Conservation (phyloP, 2,329 filamentous ascomycete genomes). For the Alternaria sp. region DNA sequence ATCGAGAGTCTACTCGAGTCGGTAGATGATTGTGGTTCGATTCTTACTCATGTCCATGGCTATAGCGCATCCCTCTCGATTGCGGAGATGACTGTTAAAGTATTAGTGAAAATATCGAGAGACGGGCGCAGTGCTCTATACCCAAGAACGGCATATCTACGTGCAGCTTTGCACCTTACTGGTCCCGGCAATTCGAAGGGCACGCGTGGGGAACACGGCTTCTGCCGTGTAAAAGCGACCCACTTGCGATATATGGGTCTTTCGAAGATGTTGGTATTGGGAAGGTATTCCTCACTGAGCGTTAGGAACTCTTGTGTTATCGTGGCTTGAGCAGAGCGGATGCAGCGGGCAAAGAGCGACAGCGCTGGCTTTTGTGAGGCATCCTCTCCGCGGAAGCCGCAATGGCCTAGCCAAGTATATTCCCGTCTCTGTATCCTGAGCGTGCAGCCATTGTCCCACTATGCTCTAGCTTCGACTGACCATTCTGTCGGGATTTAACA, state of each 20-base stretch:
- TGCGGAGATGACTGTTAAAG: constrained; percentile 4
- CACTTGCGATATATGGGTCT: neutral
- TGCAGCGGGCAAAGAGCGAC: neutral
- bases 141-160: neutral
- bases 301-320: neutral
- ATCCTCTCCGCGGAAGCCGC: constrained; percentile 3
- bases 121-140: neutral
- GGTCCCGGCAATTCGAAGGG: neutral
- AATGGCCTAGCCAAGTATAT: neutral
- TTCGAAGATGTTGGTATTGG: neutral
- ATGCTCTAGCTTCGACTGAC: neutral
- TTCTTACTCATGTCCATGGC: neutral
- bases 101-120: neutral
- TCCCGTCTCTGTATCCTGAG: neutral
- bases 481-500: neutral
- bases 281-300: neutral
- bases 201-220: neutral
- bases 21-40: neutral
- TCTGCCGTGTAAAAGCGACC: neutral
- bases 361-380: neutral
- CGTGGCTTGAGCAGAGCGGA: neutral
- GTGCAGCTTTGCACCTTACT: neutral
- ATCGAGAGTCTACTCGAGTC: neutral
- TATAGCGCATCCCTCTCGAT: constrained; percentile 12
- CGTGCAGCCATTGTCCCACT: neutral